Evolutionary conservation across 768 basidiomycete species (phyloP).

Genomic region (Russula earlei): DNA sequence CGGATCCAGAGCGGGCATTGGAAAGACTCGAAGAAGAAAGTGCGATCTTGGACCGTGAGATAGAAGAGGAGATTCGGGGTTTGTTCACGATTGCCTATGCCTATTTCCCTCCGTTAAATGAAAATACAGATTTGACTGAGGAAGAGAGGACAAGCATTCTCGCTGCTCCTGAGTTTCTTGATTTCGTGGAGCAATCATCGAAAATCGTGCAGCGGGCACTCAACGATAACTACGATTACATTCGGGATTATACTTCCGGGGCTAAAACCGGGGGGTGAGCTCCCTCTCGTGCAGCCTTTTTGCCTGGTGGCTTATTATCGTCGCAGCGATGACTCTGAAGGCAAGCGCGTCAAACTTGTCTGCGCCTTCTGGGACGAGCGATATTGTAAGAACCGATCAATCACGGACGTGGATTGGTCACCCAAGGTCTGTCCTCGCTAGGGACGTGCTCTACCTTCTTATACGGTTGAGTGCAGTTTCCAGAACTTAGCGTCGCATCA

Average conservation of each 20-base stretch:
- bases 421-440: conserved; percentile 56
- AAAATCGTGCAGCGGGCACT: conserved; percentile 93
- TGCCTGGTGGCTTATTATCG: neutral
- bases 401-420: conserved; percentile 97
- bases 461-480: conserved; percentile 49
- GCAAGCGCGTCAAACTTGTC: conserved; percentile 82
- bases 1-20: conserved; percentile 55
- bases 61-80: conserved; percentile 83
- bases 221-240: conserved; percentile 94
- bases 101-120: neutral
- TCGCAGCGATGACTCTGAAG: conserved; percentile 79
- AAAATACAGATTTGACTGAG: conserved; percentile 62
- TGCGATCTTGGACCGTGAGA: conserved; percentile 74
- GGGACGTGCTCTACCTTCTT: neutral
- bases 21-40: conserved; percentile 79
- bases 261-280: conserved; percentile 76
- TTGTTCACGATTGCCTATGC: neutral
- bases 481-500: conserved; percentile 88
- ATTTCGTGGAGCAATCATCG: conserved; percentile 90
- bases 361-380: conserved; percentile 91
- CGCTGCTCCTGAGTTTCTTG: conserved; percentile 81
- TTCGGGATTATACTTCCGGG: conserved; percentile 90
- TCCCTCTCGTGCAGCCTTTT: neutral
- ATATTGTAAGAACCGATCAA: conserved; percentile 85
- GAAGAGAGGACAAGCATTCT: conserved; percentile 78